Evolutionary conservation across 495 filamentous ascomycete species (phyloP), one percentile per base, ranked within the genome.

Genomic region (Physcia stellaris): DNA sequence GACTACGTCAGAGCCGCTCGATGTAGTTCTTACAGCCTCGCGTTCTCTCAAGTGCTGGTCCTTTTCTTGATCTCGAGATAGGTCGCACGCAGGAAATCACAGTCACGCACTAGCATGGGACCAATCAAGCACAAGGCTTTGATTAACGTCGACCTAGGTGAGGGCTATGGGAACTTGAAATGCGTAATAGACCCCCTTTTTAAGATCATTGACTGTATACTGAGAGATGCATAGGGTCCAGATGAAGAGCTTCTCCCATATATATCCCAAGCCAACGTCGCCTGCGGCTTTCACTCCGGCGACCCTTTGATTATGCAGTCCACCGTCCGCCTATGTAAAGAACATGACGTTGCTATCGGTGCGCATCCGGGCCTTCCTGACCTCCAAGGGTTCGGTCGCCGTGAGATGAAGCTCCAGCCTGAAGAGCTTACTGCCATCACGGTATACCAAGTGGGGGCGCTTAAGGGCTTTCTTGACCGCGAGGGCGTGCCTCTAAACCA

Each of bases 331-430:
- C 49, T 59, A 15, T 74, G 71, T 49, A 78, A 75, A 51, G 42
- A 59, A 28, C 67, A 73, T 45, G 54, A 57, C 37, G 60, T 78
- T 24, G 54, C 52, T 18, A 55, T 73, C 18, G 75, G 73, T 2
- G 75, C 74, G 0, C 75, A 79, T 40, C 75, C 75, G 1, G 74
- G 73, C 2, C 55, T 78, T 3, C 74, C 64, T 27, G 75, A 77
- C 42, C 54, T 79, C 12, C 68, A 73, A 51, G 75, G 74, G 5
- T 79, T 79, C 45, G 75, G 75, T 2, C 52, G 74, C 16, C 63
- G 74, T 4, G 61, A 68, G 35, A 75, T 76, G 54, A 64, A 67
- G 38, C 51, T 77, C 7, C 48, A 47, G 0, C 59, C 69, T 2
- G 70, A 73, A 15, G 74, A 78, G 34, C 55, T 71, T 37, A 73